Evolutionary conservation across 345 rosid genomes (phyloP), one percentile per base, ranked within the genome.

Genomic region (thale cress (Arabidopsis thaliana)): DNA sequence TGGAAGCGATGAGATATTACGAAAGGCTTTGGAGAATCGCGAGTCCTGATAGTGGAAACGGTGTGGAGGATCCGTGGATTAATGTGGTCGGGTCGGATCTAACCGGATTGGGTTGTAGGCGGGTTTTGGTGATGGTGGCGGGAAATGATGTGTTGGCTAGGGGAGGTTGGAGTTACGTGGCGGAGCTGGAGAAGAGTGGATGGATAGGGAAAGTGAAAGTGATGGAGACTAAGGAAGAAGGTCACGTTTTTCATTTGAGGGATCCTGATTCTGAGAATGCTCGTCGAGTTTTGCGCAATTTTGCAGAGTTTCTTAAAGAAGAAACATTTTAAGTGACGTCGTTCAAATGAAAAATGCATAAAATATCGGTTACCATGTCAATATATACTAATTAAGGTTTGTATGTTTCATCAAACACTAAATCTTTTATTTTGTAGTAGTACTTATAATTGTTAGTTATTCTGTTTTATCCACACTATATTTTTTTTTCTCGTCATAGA

Each of bases 1-100:
- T 81, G 30, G 82, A 13, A 0, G 67, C 37, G 73, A 44, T 76
- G 81, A 67, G 83, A 79, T 28, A 57, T 73, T 3, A 45, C 63
- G 65, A 14, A 8, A 36, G 71, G 50, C 7, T 83, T 1, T 85
- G 82, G 80, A 34, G 52, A 4, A 55, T 80, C 0, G 75, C 77
- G 45, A 71, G 68, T 24, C 86, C 86, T 6, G 25, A 32, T 4
- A 77, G 69, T 8, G 42, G 66, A 6, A 61, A 71, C 2, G 91
- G 87, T 8, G 36, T 46, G 7, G 83, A 83, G 20, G 88, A 88
- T 37, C 90, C 86, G 9, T 78, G 59, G 76, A 8, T 85, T 3
- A 82, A 87, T 51, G 88, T 87, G 32, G 40, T 10, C 24, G 76
- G 65, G 7, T 38, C 25, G 14, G 75, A 60, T 71, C 11, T 88